Evolutionary conservation across 2,329 filamentous ascomycete genomes (phyloP).

Genomic region (Paracoccidioides brasiliensis): DNA sequence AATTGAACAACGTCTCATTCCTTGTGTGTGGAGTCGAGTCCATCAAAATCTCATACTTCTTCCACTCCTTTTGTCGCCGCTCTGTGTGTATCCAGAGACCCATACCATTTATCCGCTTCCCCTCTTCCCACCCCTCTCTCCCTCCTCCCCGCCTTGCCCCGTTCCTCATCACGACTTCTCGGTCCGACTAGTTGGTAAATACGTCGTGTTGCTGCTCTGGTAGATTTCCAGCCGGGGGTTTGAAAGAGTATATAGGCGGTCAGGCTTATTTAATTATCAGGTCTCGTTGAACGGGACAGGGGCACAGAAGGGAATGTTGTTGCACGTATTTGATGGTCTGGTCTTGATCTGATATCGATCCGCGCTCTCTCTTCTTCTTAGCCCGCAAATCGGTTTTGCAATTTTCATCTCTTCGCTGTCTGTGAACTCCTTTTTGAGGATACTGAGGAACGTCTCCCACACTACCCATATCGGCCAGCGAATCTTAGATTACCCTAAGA

Average conservation of each 20-base stretch:
- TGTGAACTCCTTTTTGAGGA: background rate
- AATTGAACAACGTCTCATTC: background rate
- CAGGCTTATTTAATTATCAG: background rate
- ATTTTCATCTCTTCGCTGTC: background rate
- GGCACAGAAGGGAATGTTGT: background rate
- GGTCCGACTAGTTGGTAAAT: no score
- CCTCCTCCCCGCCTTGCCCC: no score
- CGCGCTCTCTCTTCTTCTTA: background rate
- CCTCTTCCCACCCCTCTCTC: no score
- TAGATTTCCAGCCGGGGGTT: background rate
- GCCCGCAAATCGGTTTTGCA: background rate
- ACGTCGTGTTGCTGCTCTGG: background rate
- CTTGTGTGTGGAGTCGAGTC: background rate
- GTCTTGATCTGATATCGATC: background rate
- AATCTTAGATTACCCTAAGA: background rate
- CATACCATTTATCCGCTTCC: background rate
- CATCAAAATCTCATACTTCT: background rate
- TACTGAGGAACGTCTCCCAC: background rate
- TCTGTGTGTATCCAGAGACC: background rate
- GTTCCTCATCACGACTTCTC: background rate
- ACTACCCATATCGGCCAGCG: background rate
- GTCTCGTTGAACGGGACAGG: background rate
- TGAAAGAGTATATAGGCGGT: background rate
- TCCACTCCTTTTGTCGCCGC: background rate
- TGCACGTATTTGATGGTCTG: background rate